Percentiles rank a stretch among this genome's conserved stretches.
phyloP scores from a whole-genome alignment of 2,329 filamentous ascomycete species.

The Claviceps quebecensis region DNA sequence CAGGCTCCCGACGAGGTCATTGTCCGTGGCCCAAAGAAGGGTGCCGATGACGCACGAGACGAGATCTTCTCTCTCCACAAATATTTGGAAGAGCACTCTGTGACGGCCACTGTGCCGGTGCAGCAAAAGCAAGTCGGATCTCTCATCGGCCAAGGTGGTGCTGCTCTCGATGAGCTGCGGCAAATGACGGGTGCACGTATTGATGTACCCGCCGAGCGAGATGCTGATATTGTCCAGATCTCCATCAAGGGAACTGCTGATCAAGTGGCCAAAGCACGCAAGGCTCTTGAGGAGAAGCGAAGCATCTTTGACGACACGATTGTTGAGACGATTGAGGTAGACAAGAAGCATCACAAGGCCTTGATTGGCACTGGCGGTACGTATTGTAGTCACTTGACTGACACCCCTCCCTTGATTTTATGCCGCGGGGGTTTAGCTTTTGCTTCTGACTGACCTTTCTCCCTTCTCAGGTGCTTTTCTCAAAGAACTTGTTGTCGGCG shows the following conservation, averaged over 20 bases:
- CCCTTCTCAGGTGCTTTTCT: constrained; percentile 58
- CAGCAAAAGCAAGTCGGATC: constrained; percentile 89
- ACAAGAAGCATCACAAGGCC: constrained; percentile 82
- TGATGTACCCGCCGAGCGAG: constrained; percentile 72
- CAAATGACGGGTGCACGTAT: constrained; percentile 76
- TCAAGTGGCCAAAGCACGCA: constrained; percentile 83
- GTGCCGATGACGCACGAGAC: constrained; percentile 80
- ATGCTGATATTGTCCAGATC: constrained; percentile 68
- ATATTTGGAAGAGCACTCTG: constrained; percentile 79
- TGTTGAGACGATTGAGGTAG: constrained; percentile 71
- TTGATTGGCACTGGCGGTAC: constrained; percentile 81
- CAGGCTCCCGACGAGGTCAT: constrained; percentile 82
- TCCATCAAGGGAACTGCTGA: constrained; percentile 84
- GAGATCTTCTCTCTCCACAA: constrained; percentile 82
- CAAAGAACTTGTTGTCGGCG: constrained; percentile 70
- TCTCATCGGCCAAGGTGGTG: constrained; percentile 79
- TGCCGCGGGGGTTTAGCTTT: background rate
- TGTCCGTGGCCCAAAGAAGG: constrained; percentile 81
- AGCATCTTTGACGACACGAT: constrained; percentile 84
- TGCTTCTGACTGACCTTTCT: constrained; percentile 3
- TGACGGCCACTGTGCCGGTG: constrained; percentile 66
- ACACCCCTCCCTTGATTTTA: background rate
- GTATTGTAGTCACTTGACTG: constrained; percentile 21
- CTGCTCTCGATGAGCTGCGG: constrained; percentile 81
- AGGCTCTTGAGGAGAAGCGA: constrained; percentile 74